Evolutionary conservation across 768 basidiomycete species (phyloP).

Genomic region (Rhodotorula taiwanensis): DNA sequence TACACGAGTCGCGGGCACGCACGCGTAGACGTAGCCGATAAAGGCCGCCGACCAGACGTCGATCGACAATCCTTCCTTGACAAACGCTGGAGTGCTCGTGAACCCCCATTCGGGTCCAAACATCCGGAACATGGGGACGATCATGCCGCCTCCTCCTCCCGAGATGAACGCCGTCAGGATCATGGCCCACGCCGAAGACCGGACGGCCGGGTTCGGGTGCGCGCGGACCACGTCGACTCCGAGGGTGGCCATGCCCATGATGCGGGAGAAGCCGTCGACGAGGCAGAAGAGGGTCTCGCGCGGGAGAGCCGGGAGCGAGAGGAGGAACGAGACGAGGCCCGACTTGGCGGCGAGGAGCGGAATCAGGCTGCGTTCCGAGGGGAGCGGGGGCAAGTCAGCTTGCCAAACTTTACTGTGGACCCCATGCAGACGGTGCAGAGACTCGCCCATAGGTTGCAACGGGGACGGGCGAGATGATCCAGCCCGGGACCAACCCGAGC

Average conservation of each 20-base stretch:
- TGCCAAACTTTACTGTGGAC: no score
- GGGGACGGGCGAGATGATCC: constrained; percentile 34
- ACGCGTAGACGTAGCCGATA: constrained; percentile 38
- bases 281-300: constrained; percentile 35
- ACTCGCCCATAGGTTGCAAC: constrained; percentile 33
- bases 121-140: constrained; percentile 27
- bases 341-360: constrained; percentile 30
- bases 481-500: constrained; percentile 29
- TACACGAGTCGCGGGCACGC: no score
- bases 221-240: constrained; percentile 36
- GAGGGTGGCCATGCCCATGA: constrained; percentile 36
- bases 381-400: neutral
- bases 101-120: constrained; percentile 34
- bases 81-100: constrained; percentile 18
- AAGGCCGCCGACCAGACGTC: constrained; percentile 35
- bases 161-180: constrained; percentile 26
- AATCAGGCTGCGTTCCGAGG: constrained; percentile 6
- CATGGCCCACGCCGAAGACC: constrained; percentile 32
- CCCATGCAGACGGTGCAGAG: no score
- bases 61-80: constrained; percentile 26
- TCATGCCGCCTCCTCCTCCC: constrained; percentile 33
- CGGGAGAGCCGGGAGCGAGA: constrained; percentile 31
- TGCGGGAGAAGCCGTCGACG: constrained; percentile 37
- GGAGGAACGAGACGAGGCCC: constrained; percentile 15
- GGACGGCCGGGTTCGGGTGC: constrained; percentile 31